Evolutionary conservation across 1,139 yeast genomes (phyloP).

Genomic region (Taphrina betulina): DNA sequence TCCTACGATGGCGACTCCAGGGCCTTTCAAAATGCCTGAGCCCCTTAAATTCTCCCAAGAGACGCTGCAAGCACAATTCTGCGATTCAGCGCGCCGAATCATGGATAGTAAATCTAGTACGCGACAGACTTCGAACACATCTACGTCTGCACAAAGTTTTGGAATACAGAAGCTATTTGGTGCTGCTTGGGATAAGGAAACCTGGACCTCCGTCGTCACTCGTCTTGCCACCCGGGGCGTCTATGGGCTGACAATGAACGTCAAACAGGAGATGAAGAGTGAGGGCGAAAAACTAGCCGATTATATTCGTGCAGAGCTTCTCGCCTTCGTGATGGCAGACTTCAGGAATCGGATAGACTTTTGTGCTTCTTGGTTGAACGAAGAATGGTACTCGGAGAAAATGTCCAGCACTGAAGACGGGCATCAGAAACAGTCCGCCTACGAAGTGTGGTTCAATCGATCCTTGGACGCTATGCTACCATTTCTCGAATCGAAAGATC

Average conservation of each 20-base stretch:
- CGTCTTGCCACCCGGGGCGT: slow-evolving; percentile 76
- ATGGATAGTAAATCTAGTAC: no score
- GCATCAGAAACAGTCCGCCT: slow-evolving; percentile 45
- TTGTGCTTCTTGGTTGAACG: slow-evolving; percentile 91
- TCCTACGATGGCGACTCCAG: slow-evolving; percentile 3
- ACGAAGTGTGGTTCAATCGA: slow-evolving; percentile 66
- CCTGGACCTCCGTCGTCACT: slow-evolving; percentile 75
- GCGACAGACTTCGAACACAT: no score
- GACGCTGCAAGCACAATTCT: slow-evolving; percentile 23
- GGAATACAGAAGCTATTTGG: slow-evolving; percentile 26
- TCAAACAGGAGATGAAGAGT: slow-evolving; percentile 37
- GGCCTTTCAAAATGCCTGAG: slow-evolving; percentile 31
- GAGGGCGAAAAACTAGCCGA: slow-evolving; percentile 48
- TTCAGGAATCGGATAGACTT: slow-evolving; percentile 71
- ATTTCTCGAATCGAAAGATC: slow-evolving; percentile 73
- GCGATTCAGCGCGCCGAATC: not conserved
- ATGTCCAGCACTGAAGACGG: slow-evolving; percentile 37
- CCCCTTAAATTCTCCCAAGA: slow-evolving; percentile 32
- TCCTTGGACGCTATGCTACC: slow-evolving; percentile 80
- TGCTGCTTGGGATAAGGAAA: slow-evolving; percentile 40
- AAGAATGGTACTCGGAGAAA: slow-evolving; percentile 82
- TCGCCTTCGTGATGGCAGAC: slow-evolving; percentile 70
- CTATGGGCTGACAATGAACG: slow-evolving; percentile 43
- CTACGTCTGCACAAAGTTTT: no score
- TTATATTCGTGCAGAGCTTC: slow-evolving; percentile 65